Conservation (phyloP, 139 green algal species). For the Eudorina sp. region DNA sequence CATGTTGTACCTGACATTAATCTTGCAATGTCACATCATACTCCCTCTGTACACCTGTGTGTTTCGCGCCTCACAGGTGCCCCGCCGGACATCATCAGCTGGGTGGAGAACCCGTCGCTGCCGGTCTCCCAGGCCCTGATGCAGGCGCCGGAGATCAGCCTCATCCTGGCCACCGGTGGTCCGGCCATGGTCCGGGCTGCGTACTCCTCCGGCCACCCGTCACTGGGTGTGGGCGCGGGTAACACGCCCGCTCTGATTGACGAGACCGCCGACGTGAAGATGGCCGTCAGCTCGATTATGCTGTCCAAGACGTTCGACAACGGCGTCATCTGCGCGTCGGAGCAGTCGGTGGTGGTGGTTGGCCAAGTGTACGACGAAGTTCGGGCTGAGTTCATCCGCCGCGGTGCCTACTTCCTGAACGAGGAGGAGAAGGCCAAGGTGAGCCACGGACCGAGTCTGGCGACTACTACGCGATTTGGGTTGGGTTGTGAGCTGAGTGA, state of each 20-base stretch:
- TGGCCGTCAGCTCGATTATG: slow-evolving; percentile 67
- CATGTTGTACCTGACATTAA: no score
- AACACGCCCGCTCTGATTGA: slow-evolving; percentile 84
- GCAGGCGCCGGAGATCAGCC: slow-evolving; percentile 69
- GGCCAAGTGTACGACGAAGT: slow-evolving; percentile 71
- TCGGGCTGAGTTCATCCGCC: slow-evolving; percentile 58
- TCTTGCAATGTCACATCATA: no score
- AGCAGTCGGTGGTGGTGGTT: slow-evolving; percentile 79
- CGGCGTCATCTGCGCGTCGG: slow-evolving; percentile 79
- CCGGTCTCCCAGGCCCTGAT: slow-evolving; percentile 72
- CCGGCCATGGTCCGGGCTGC: slow-evolving; percentile 78
- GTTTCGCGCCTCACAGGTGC: slow-evolving; percentile 47
- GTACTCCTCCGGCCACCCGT: slow-evolving; percentile 79
- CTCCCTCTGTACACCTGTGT: no score
- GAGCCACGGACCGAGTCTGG: no score
- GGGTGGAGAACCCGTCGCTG: slow-evolving; percentile 75
- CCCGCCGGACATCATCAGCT: slow-evolving; percentile 73
- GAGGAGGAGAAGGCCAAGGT: slow-evolving; percentile 74
- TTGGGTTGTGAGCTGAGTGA: no score
- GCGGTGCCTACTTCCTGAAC: slow-evolving; percentile 76
- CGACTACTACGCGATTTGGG: no score
- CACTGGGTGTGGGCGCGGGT: slow-evolving; percentile 78
- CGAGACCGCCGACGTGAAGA: slow-evolving; percentile 72
- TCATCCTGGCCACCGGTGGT: slow-evolving; percentile 80
- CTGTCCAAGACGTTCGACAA: slow-evolving; percentile 84